Evolutionary conservation across 768 basidiomycete species (phyloP), one percentile per base, ranked within the genome.

Genomic region (Naganishia antarctica): DNA sequence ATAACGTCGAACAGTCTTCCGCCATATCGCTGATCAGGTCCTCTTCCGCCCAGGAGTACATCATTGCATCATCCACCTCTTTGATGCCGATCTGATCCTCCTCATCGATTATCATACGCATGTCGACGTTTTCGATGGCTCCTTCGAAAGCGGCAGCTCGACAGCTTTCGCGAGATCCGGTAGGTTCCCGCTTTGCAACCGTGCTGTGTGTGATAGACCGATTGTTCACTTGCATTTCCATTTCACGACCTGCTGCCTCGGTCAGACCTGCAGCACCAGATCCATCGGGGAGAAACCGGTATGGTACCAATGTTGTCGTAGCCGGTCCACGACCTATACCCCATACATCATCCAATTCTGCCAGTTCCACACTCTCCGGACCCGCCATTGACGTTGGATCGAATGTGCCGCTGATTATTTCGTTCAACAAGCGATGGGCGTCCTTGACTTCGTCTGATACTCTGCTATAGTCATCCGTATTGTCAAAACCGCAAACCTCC

Each of bases 311-410:
- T n/a, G n/a, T n/a, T n/a, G n/a, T n/a, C n/a, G n/a, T n/a, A n/a
- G n/a, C n/a, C n/a, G n/a, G n/a, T n/a, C n/a, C n/a, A n/a, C n/a
- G n/a, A n/a, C 34, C 40, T 21, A 15, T 25, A 26, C 47, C 66
- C 51, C 61, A 60, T 5, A 63, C 32, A 15, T 44, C 45, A 43
- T 67, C 66, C 34, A 67, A 26, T 25, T 67, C 66, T 1, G 46
- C 41, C 26, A 67, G n/a, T 11, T 44, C 61, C 32, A 63, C 66
- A 44, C 61, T 63, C 28, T 63, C 66, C n/a, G 66, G 66, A 31
- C 66, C 61, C 2, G 60, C 44, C 7, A 59, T n/a, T 4, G 23
- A 29, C 37, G 12, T 16, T 7, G 32, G 32, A 21, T 57, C 37
- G 15, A 7, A 3, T 11, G 26, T 8, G 18, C 23, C 26, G 23